phyloP scores from a whole-genome alignment of 371 early-diverging fungal genomes.

The Rhizopus sp. region DNA sequence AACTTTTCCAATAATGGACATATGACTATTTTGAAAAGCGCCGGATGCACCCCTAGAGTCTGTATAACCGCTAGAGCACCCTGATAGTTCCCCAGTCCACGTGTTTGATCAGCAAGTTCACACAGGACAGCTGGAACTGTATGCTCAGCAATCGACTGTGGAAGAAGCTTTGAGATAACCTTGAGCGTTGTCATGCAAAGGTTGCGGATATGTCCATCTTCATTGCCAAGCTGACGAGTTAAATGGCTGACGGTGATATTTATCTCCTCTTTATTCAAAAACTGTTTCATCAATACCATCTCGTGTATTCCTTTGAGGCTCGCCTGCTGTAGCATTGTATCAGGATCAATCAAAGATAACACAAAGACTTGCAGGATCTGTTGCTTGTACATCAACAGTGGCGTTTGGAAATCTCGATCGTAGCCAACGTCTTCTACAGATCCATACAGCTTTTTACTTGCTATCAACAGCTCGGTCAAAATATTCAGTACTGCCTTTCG shows the following conservation, averaged over 20 bases:
- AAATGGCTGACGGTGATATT: slow-evolving; percentile 22
- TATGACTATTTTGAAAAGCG: slow-evolving; percentile 21
- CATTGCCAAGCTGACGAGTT: slow-evolving; percentile 18
- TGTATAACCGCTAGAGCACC: slow-evolving; percentile 12
- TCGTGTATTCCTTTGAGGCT: slow-evolving; percentile 64
- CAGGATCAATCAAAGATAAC: slow-evolving; percentile 20
- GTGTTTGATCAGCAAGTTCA: slow-evolving; percentile 4
- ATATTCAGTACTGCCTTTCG: slow-evolving; percentile 63
- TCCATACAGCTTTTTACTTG: slow-evolving; percentile 57
- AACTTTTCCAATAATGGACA: slow-evolving; percentile 16
- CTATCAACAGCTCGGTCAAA: slow-evolving; percentile 60
- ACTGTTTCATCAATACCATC: slow-evolving; percentile 63
- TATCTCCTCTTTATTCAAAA: slow-evolving; percentile 57
- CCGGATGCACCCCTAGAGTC: slow-evolving; percentile 11
- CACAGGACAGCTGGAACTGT: slow-evolving; percentile 22
- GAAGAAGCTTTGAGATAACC: slow-evolving; percentile 22
- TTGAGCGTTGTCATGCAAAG: slow-evolving; percentile 5
- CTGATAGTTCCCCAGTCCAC: slow-evolving; percentile 5
- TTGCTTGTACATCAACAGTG: slow-evolving; percentile 58
- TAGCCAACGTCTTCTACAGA: slow-evolving; percentile 37
- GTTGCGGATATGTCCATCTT: slow-evolving; percentile 9
- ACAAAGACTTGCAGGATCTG: slow-evolving; percentile 31
- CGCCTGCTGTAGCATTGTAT: slow-evolving; percentile 40
- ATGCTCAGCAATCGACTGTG: slow-evolving; percentile 11
- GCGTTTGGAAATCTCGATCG: slow-evolving; percentile 60